Conservation (phyloP, 345 rosid genomes). For the Eucalyptus brandiana region DNA sequence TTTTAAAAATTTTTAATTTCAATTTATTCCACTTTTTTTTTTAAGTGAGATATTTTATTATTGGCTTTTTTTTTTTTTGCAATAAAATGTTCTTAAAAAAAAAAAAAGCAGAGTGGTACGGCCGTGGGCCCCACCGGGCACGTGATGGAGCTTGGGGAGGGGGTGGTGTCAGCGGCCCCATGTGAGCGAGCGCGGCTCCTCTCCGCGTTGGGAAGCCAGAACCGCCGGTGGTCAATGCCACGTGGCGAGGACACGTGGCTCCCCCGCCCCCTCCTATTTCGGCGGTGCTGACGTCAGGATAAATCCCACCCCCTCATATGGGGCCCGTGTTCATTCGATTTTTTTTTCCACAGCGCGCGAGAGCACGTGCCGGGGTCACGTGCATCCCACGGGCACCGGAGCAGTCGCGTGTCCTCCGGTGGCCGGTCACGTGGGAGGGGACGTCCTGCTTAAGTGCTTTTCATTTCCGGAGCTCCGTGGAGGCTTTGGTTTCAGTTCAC, state of each 20-base stretch:
- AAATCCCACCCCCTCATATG: neutral
- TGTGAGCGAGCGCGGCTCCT: constrained; percentile 24
- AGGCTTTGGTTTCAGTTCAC: neutral
- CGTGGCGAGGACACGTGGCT: constrained; percentile 12
- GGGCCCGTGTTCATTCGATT: neutral
- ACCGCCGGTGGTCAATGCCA: constrained; percentile 40
- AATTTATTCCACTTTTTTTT: neutral
- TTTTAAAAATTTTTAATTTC: neutral
- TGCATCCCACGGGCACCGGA: neutral
- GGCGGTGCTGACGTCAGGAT: neutral
- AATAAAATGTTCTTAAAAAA: neutral
- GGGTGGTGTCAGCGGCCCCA: constrained; percentile 37
- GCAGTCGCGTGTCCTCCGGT: constrained; percentile 23
- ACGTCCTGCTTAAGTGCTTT: neutral
- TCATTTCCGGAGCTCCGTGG: neutral
- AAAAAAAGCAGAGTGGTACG: neutral
- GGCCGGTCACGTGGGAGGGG: constrained; percentile 2
- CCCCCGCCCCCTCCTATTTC: neutral
- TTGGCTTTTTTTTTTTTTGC: neutral
- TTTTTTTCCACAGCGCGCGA: neutral
- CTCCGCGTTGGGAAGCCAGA: constrained; percentile 8
- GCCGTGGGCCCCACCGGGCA: constrained; percentile 18
- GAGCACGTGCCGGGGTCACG: constrained; percentile 18
- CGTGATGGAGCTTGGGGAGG: constrained; percentile 16
- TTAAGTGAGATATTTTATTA: neutral